These are phyloP conservation scores for Boletus fagicola DNA, from an alignment of 768 basidiomycete genomes.

Conservation along the genomic window DNA sequence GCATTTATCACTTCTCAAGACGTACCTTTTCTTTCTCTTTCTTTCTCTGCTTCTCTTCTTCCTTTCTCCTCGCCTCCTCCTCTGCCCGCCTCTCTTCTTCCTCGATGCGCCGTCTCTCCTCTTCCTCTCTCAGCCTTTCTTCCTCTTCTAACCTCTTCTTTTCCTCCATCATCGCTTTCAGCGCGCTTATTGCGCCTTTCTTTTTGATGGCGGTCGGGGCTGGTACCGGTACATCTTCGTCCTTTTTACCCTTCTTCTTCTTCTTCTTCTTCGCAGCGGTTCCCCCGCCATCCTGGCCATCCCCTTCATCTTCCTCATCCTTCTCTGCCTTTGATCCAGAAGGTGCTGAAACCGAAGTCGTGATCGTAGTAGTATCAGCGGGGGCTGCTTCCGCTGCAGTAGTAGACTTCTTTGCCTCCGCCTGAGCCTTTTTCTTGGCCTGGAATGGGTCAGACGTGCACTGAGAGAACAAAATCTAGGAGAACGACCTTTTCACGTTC, in stretches of 20 bases:
- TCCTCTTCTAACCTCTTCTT: constrained; percentile 89
- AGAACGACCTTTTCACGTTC: constrained; percentile 83
- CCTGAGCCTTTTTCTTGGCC: constrained; percentile 80
- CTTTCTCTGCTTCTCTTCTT: constrained; percentile 78
- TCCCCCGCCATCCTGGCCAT: constrained; percentile 52
- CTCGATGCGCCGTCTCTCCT: constrained; percentile 77
- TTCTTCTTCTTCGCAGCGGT: constrained; percentile 76
- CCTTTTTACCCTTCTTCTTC: constrained; percentile 77
- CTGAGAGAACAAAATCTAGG: constrained; percentile 1
- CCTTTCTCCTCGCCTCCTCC: constrained; percentile 74
- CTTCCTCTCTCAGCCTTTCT: constrained; percentile 65
- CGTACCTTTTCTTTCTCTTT: constrained; percentile 88
- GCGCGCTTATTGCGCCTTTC: constrained; percentile 75
- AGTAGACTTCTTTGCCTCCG: constrained; percentile 72
- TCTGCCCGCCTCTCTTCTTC: constrained; percentile 81
- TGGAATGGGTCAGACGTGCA: constrained; percentile 32
- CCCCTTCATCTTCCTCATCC: constrained; percentile 68
- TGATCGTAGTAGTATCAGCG: constrained; percentile 21
- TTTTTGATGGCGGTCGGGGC: constrained; percentile 54
- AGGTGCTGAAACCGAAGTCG: constrained; percentile 19
- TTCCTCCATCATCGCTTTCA: constrained; percentile 91
- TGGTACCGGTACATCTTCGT: constrained; percentile 52
- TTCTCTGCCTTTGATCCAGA: constrained; percentile 36
- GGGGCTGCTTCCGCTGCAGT: constrained; percentile 33
- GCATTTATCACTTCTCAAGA: not conserved